phyloP scores from a whole-genome alignment of 805 yeast genomes.

The Candida berthetii region DNA sequence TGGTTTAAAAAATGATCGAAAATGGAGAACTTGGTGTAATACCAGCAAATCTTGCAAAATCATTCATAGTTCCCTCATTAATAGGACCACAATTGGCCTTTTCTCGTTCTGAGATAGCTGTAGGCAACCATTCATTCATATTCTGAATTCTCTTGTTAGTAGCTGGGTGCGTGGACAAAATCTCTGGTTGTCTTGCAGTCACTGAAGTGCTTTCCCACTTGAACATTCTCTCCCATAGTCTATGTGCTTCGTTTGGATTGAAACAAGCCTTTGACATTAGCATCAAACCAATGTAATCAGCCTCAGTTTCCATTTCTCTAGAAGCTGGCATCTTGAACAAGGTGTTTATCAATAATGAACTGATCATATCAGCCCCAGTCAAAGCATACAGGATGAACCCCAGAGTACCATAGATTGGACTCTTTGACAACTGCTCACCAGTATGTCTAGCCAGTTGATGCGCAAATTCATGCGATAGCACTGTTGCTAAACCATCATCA shows the following conservation, averaged over 20 bases:
- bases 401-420: slow-evolving; percentile 60
- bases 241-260: slow-evolving; percentile 66
- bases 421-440: slow-evolving; percentile 71
- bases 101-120: slow-evolving; percentile 22
- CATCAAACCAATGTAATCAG: slow-evolving; percentile 91
- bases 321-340: slow-evolving; percentile 76
- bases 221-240: slow-evolving; percentile 81
- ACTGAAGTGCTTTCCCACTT: slow-evolving; percentile 32
- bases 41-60: slow-evolving; percentile 2
- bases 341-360: slow-evolving; percentile 47
- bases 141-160: slow-evolving; percentile 65
- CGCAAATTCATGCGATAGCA: slow-evolving; percentile 86
- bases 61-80: slow-evolving; percentile 5
- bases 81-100: slow-evolving; percentile 9
- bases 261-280: slow-evolving; percentile 89
- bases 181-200: slow-evolving; percentile 38
- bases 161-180: slow-evolving; percentile 87
- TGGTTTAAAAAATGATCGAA: too few species aligned
- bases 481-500: slow-evolving; percentile 94
- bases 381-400: slow-evolving; percentile 48
- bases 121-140: slow-evolving; percentile 63
- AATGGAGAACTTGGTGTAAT: too few species aligned
- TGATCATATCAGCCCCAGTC: slow-evolving; percentile 53
- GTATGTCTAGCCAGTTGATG: slow-evolving; percentile 93
- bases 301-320: slow-evolving; percentile 92